Percentiles rank a stretch among this genome's conserved stretches.
These are phyloP conservation scores for Chaetomium sp. DNA, from an alignment of 2,329 filamentous ascomycete genomes.

Conservation along the genomic window DNA sequence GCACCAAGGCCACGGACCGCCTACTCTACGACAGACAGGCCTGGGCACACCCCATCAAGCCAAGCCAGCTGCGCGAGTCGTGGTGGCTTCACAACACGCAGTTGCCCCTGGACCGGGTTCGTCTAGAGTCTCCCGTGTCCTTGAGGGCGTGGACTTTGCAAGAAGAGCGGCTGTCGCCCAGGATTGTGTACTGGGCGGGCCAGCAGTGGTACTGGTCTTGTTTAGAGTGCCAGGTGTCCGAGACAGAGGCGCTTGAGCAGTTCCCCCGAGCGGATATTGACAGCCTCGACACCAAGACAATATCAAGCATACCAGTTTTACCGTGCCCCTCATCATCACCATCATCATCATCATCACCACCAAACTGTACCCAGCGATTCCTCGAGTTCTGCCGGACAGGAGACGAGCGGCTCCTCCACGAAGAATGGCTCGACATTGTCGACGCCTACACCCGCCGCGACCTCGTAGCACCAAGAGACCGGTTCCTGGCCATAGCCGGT, in stretches of 20 bases:
- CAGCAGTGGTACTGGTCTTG: constrained; percentile 26
- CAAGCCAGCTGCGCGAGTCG: constrained; percentile 20
- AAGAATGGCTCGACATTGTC: constrained; percentile 25
- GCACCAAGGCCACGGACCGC: constrained; percentile 22
- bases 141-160: constrained; percentile 24
- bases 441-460: constrained; percentile 23
- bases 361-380: constrained; percentile 21
- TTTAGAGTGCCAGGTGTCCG: constrained; percentile 18
- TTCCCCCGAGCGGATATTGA: too few relatives aligned
- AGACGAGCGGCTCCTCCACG: constrained; percentile 18
- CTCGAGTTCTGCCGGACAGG: constrained; percentile 21
- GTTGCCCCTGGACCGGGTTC: constrained; percentile 19
- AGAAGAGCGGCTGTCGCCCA: constrained; percentile 24
- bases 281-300: too few relatives aligned
- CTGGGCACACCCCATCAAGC: constrained; percentile 20
- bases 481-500: constrained; percentile 24
- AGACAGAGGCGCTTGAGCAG: constrained; percentile 13
- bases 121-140: constrained; percentile 20
- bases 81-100: constrained; percentile 21
- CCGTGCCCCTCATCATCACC: too few relatives aligned
- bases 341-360: not conserved
- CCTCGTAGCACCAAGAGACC: constrained; percentile 21
- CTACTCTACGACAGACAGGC: constrained; percentile 19
- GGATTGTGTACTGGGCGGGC: constrained; percentile 23
- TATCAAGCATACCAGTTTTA: too few relatives aligned